These are phyloP conservation scores for Dioscorea dumetorum DNA, from an alignment of 106 monocot species.

Conservation along the genomic window DNA sequence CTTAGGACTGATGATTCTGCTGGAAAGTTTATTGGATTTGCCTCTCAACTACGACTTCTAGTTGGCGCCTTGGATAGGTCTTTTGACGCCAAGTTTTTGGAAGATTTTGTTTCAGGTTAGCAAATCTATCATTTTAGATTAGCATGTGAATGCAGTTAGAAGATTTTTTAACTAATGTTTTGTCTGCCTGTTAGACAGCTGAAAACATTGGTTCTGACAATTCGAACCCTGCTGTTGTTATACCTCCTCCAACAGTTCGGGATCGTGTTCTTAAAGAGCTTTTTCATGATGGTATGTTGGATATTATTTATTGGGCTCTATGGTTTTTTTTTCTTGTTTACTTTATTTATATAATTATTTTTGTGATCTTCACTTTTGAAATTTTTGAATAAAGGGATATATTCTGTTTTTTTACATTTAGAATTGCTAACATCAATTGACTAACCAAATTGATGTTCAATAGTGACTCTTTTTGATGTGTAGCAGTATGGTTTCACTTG, in stretches of 20 bases:
- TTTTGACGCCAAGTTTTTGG: constrained; percentile 73
- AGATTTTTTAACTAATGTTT: constrained; percentile 13
- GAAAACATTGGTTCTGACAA: constrained; percentile 70
- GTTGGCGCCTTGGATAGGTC: constrained; percentile 56
- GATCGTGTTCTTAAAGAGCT: constrained; percentile 85
- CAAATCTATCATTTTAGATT: not conserved
- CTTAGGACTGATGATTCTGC: constrained; percentile 65
- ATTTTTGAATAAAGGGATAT: too few relatives aligned
- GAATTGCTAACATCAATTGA: too few relatives aligned
- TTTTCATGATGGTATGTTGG: constrained; percentile 65
- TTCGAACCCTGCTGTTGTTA: constrained; percentile 33
- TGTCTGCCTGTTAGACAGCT: constrained; percentile 62
- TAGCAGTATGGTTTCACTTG: too few relatives aligned
- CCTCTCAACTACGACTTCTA: constrained; percentile 63
- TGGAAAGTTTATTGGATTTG: constrained; percentile 64
- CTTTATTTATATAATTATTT: too few relatives aligned
- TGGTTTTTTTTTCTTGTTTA: too few relatives aligned
- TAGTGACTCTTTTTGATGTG: too few relatives aligned
- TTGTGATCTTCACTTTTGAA: too few relatives aligned
- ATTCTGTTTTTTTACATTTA: too few relatives aligned
- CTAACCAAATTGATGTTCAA: too few relatives aligned
- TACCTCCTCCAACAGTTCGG: constrained; percentile 74
- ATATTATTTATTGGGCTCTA: not conserved
- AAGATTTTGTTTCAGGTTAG: constrained; percentile 90
- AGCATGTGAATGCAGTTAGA: too few relatives aligned